These are phyloP conservation scores for Daldinia loculata DNA, from an alignment of 495 filamentous ascomycete genomes.

Conservation along the genomic window DNA sequence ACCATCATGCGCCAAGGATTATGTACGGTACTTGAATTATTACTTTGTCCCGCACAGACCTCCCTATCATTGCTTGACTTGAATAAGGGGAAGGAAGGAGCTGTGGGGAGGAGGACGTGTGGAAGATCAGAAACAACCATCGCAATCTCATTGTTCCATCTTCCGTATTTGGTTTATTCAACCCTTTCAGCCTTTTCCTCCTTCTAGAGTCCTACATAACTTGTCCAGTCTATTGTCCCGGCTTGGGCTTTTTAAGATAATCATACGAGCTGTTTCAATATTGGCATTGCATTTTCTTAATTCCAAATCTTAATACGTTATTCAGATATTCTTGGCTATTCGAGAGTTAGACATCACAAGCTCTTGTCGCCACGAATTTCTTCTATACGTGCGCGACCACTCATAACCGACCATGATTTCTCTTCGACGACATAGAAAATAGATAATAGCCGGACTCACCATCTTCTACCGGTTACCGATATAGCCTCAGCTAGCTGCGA, in stretches of 20 bases:
- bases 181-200: conserved; percentile 15
- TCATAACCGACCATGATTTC: conserved; percentile 35
- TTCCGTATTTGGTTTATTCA: conserved; percentile 23
- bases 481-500: conserved; percentile 39
- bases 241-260: conserved; percentile 6
- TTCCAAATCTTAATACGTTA: background rate
- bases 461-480: conserved; percentile 9
- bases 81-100: conserved; percentile 31
- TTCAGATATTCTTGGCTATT: conserved; percentile 12
- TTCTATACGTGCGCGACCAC: conserved; percentile 13
- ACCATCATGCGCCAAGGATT: background rate
- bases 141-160: conserved; percentile 35
- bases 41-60: background rate
- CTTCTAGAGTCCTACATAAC: conserved; percentile 4
- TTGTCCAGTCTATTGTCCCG: background rate
- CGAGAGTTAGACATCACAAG: conserved; percentile 32
- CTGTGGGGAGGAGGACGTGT: conserved; percentile 14
- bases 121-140: conserved; percentile 35
- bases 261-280: conserved; percentile 22
- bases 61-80: background rate
- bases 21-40: background rate
- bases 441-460: conserved; percentile 26
- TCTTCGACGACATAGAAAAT: conserved; percentile 15
- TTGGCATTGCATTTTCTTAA: background rate
- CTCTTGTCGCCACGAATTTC: conserved; percentile 7